Conservation (phyloP, 176 grass and related monocot genomes). For the sorghum (Sorghum bicolor) region Sorghum_bicolor_NCBIv3 NC_012873.2:778501-779000, state of each 20-base stretch:
- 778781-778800: constrained; percentile 39
- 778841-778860: neutral
- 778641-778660: no score
- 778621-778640: no score
- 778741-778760: no score
- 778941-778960: constrained; percentile 9
- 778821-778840: constrained; percentile 67
- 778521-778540: no score
- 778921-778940: constrained; percentile 3
- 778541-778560: no score
- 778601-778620: no score
- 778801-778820: constrained; percentile 28
- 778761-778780: neutral
- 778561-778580: no score
- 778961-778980: constrained; percentile 46
- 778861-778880: neutral
- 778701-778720: no score
- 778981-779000: neutral
- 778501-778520: neutral
- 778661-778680: no score
- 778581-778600: no score
- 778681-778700: no score
- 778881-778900: neutral
- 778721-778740: no score
- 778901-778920: constrained; percentile 18